Evolutionary conservation across 257 asterid species (phyloP).

Genomic region (Datura wrightii): DNA sequence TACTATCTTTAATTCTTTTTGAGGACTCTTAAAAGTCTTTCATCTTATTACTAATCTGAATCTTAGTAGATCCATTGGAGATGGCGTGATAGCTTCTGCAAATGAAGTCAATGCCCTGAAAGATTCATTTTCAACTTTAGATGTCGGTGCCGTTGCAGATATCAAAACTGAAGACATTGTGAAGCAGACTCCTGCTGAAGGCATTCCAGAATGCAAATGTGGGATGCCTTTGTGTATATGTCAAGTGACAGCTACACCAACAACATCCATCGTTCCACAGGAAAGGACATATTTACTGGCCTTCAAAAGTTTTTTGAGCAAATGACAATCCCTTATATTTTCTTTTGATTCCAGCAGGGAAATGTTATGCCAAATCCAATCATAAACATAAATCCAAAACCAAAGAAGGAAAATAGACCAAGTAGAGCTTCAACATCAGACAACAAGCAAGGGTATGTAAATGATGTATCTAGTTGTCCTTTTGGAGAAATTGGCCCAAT

Average conservation of each 20-base stretch:
- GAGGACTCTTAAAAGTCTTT: not conserved
- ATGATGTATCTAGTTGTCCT: conserved; percentile 1
- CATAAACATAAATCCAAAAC: conserved; percentile 56
- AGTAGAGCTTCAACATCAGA: conserved; percentile 83
- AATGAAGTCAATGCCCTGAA: conserved; percentile 59
- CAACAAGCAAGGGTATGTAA: conserved; percentile 68
- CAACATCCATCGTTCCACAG: conserved; percentile 53
- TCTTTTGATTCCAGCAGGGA: conserved; percentile 53
- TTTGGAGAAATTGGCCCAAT: not conserved
- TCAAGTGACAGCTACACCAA: conserved; percentile 76
- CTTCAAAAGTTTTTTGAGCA: conserved; percentile 32
- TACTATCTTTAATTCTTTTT: conserved; percentile 11
- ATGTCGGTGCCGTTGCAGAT: conserved; percentile 55
- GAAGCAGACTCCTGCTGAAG: conserved; percentile 47
- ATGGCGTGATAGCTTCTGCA: conserved; percentile 57
- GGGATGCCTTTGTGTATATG: conserved; percentile 99
- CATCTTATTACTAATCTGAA: conserved; percentile 30
- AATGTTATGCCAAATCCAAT: conserved; percentile 48
- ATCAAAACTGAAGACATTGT: conserved; percentile 49
- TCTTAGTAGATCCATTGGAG: conserved; percentile 54
- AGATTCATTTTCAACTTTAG: conserved; percentile 76
- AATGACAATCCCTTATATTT: conserved; percentile 35
- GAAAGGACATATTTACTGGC: conserved; percentile 45
- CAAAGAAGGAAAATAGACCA: conserved; percentile 63
- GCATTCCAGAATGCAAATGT: conserved; percentile 78